A percentile compares a stretch with the other conserved stretches of the same genome.
phyloP scores from a whole-genome alignment of 108 stramenopile species.

The Nannochloropsis gaditana region DNA sequence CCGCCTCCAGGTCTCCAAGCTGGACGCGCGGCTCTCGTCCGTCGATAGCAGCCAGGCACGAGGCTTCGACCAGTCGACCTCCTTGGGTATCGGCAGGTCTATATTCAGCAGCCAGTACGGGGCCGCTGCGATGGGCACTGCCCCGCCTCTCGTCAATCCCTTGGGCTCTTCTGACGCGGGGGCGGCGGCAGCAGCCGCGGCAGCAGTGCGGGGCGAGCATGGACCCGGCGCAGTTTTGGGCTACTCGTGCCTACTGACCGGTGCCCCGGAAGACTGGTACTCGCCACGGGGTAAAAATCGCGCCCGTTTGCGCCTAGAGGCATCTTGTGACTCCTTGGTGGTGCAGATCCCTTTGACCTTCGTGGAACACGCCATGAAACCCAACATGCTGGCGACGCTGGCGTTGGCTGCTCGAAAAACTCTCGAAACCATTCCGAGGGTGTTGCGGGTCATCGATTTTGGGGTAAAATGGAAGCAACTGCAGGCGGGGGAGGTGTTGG shows the following conservation, averaged over 20 bases:
- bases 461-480: constrained; percentile 1
- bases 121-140: not conserved
- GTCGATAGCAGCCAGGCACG: not conserved
- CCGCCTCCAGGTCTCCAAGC: not conserved
- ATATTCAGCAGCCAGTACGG: not conserved
- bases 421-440: constrained; percentile 10
- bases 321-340: constrained; percentile 1
- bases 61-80: not conserved
- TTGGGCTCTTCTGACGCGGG: not conserved
- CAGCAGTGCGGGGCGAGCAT: not conserved
- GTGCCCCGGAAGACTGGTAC: constrained; percentile 16
- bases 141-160: not conserved
- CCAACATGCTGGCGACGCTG: not conserved
- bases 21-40: not conserved
- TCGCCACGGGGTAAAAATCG: not conserved
- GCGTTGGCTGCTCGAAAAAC: not conserved
- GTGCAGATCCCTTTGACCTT: not conserved
- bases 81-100: not conserved
- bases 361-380: not conserved
- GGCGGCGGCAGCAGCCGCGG: not conserved
- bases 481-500: constrained; percentile 2
- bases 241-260: constrained; percentile 5
- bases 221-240: constrained; percentile 3
- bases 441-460: not conserved
- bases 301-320: not conserved